Evolutionary conservation across 257 asterid species (phyloP).

Genomic region (Catharanthus roseus): DNA sequence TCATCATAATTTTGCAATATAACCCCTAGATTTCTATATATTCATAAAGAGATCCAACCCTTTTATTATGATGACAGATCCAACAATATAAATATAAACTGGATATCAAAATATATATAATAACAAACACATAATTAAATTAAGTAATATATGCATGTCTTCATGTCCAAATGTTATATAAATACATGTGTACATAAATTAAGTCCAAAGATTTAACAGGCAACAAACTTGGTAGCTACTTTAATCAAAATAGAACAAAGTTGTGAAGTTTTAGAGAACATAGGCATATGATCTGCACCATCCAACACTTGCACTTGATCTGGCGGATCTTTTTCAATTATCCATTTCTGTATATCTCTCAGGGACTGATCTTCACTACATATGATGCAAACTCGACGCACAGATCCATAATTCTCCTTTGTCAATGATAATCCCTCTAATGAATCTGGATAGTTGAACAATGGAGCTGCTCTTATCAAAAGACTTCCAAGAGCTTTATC

Average conservation of each 20-base stretch:
- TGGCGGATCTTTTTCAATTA: neutral
- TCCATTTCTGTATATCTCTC: neutral
- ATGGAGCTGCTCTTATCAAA: slow-evolving; percentile 5
- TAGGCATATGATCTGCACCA: slow-evolving; percentile 5
- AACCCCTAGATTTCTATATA: no score
- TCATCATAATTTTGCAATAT: no score
- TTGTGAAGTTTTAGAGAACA: neutral
- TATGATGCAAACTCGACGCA: slow-evolving; percentile 8
- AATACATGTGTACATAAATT: no score
- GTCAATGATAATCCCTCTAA: neutral
- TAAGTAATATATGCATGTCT: no score
- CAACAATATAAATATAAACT: no score
- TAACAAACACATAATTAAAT: no score
- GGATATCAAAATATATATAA: no score
- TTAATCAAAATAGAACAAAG: neutral
- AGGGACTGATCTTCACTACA: neutral
- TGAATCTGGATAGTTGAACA: slow-evolving; percentile 4
- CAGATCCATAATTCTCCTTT: slow-evolving; percentile 14
- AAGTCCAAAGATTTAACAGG: no score
- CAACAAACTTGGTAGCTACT: neutral
- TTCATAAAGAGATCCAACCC: no score
- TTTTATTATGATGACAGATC: no score
- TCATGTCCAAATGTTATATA: no score
- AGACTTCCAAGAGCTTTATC: slow-evolving; percentile 10
- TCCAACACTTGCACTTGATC: neutral